These are phyloP conservation scores for Ceratocystis diversiconidia DNA, from an alignment of 2,329 filamentous ascomycete genomes.

Conservation along the genomic window DNA sequence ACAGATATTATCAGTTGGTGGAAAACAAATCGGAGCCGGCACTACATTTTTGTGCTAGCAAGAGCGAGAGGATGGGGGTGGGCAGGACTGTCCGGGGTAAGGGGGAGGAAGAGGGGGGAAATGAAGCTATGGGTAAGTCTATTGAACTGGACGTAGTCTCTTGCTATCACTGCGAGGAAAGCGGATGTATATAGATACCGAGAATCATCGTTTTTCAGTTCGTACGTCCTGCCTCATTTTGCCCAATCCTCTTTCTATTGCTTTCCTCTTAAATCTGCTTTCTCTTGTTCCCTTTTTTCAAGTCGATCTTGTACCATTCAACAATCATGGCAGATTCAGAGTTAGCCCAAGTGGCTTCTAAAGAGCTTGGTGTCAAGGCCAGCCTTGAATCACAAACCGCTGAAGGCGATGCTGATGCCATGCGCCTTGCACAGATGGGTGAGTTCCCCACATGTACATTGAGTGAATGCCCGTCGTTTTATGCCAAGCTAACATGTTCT, in stretches of 20 bases:
- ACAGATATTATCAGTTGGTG: background rate
- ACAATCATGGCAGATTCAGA: background rate
- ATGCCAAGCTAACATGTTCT: no score
- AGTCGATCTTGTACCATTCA: background rate
- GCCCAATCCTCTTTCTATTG: background rate
- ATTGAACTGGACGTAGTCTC: no score
- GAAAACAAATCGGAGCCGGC: background rate
- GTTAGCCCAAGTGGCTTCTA: background rate
- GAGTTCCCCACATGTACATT: constrained; percentile 15
- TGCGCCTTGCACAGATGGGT: constrained; percentile 33
- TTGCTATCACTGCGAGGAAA: background rate
- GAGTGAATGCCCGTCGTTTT: background rate
- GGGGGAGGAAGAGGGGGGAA: background rate
- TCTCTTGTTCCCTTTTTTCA: background rate
- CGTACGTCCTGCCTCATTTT: background rate
- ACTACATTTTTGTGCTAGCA: background rate
- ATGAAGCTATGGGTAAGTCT: background rate
- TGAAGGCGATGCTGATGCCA: constrained; percentile 26
- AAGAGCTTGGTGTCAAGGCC: constrained; percentile 3
- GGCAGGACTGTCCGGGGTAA: background rate
- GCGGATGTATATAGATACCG: background rate
- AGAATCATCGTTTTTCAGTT: background rate
- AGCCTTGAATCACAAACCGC: constrained; percentile 9
- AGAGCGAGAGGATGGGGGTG: background rate
- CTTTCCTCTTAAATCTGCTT: background rate